Base-by-base conservation (phyloP, 176 grass and related monocot species). In the Triticum urartu region DNA sequence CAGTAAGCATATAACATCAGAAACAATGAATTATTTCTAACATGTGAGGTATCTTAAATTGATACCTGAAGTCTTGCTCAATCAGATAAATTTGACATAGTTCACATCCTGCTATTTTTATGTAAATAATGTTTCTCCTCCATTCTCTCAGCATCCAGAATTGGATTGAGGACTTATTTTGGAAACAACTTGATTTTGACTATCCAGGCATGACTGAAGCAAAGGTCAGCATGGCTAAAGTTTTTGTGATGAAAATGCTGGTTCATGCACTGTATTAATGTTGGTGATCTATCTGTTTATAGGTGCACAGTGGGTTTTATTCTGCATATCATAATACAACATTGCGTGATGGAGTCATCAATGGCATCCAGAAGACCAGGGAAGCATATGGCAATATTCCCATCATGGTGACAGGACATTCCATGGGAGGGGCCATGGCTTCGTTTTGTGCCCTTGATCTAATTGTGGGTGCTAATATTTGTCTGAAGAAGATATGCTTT, bases 151-250 rank as follows among this genome's bases (percentile, higher is more conserved):
- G 93, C 86, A 86, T 95, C 38, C 86, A 86, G 71, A 98, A 98
- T 79, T 98, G 96, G 96, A 92, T 98, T 60, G 91, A 98, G 68
- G 93, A 98, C 84, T 88, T 98, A 56, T 92, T 95, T 26, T 95
- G 93, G 91, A 93, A 94, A 75, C 96, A 95, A 68, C 93, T 98
- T 68, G 93, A 95, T 90, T 86, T 95, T 40, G 91, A 95, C 81
- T 95, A 98, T 81, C 96, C 91, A 20, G 90, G 89, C 82, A 93
- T 98, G 88, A 70, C 88, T 81, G 90, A 94, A 88, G 91, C 96
- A 88, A 98, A 92, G 93, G 96, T 98, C 60, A 88, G 65, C 75
- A 65, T 54, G 58, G 24, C 65, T 58, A 21, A 75, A 76, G 35
- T 79, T 21, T 47, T 45, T 48, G 42, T 75, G 47, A 75, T 84